Evolutionary conservation across 108 stramenopile genomes (phyloP).

Genomic region (Skeletonema marinoi): DNA sequence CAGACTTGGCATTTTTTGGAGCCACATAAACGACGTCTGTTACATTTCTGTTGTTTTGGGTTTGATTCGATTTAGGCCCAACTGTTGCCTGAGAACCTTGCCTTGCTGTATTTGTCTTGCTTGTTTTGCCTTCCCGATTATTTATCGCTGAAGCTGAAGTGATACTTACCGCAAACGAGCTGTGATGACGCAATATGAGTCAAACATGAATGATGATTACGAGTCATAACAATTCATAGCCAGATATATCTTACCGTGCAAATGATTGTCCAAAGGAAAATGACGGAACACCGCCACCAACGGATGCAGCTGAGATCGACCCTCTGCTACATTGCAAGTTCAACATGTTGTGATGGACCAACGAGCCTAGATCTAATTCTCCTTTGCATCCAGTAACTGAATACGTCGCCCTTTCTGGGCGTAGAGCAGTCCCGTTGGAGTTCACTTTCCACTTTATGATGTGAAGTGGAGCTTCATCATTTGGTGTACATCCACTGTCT

Average conservation of each 20-base stretch:
- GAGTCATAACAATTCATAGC: no score
- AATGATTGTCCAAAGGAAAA: conserved; percentile 83
- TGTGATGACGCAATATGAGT: neutral
- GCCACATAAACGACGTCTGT: conserved; percentile 67
- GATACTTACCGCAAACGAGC: neutral
- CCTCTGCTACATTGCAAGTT: conserved; percentile 19
- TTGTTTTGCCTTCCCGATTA: neutral
- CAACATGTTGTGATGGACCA: conserved; percentile 62
- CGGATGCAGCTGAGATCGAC: conserved; percentile 19
- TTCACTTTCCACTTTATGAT: neutral
- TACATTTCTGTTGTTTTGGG: conserved; percentile 2
- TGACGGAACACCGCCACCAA: conserved; percentile 78
- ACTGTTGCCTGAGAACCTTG: neutral
- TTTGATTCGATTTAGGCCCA: neutral
- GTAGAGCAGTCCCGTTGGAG: neutral
- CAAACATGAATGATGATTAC: neutral
- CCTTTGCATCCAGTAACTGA: neutral
- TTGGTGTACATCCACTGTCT: conserved; percentile 1
- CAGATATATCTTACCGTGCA: conserved; percentile 51
- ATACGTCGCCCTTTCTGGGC: neutral
- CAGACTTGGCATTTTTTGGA: conserved; percentile 58
- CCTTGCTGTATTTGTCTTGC: neutral
- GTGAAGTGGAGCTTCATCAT: neutral
- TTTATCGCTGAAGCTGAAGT: neutral
- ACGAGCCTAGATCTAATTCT: conserved; percentile 55